Percentiles rank a stretch among this genome's conserved stretches.
Evolutionary conservation across 805 yeast genomes (phyloP).

Genomic region (Candida stauntonica): DNA sequence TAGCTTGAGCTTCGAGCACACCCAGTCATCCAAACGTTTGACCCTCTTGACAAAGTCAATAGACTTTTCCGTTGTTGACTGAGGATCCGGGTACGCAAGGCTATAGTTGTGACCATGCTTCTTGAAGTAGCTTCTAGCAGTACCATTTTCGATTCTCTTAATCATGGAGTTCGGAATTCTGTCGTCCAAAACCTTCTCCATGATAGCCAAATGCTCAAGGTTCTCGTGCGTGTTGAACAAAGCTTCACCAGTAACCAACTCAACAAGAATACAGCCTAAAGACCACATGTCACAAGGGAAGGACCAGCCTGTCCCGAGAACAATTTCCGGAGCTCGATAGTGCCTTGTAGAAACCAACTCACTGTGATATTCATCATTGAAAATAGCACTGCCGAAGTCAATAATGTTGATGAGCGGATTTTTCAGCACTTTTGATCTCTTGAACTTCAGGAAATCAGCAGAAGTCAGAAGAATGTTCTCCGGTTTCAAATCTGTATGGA

Average conservation of each 20-base stretch:
- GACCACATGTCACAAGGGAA: slow-evolving; percentile 98
- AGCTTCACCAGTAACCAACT: slow-evolving; percentile 90
- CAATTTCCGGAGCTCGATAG: slow-evolving; percentile 95
- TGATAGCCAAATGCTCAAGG: slow-evolving; percentile 90
- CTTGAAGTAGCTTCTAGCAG: slow-evolving; percentile 11
- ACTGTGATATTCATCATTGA: slow-evolving; percentile 90
- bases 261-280: slow-evolving; percentile 88
- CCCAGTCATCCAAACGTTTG: slow-evolving; percentile 39
- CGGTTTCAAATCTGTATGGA: slow-evolving; percentile 96
- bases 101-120: slow-evolving; percentile 13
- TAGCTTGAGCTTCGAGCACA: slow-evolving; percentile 33
- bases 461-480: slow-evolving; percentile 65
- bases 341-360: slow-evolving; percentile 92
- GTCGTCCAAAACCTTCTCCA: slow-evolving; percentile 71
- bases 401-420: slow-evolving; percentile 85
- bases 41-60: slow-evolving; percentile 36
- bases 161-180: slow-evolving; percentile 38
- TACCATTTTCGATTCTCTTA: slow-evolving; percentile 22
- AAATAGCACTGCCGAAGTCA: slow-evolving; percentile 96
- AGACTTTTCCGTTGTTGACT: slow-evolving; percentile 36
- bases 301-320: slow-evolving; percentile 94
- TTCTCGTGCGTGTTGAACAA: slow-evolving; percentile 93
- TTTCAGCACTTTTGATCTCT: slow-evolving; percentile 44
- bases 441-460: slow-evolving; percentile 22
- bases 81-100: slow-evolving; percentile 36